Evolutionary conservation across 1,139 yeast genomes (phyloP).

Genomic region (Pichia sp.): DNA sequence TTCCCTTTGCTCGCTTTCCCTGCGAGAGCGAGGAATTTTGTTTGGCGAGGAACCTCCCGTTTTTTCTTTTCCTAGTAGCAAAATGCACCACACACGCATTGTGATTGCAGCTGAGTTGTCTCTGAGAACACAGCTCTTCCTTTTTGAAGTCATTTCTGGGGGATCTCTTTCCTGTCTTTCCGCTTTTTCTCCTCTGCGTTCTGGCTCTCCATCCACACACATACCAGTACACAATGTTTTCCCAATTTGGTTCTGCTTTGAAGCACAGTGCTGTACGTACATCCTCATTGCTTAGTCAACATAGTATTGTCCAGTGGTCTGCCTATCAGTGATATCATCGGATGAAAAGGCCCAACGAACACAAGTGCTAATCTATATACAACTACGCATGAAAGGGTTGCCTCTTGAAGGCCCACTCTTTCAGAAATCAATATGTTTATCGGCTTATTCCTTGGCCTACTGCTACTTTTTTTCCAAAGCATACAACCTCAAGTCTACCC

Average conservation of each 20-base stretch:
- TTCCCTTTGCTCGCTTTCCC: background rate
- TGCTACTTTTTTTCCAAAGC: too few species aligned
- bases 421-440: too few species aligned
- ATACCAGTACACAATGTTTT: slow-evolving; percentile 28
- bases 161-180: background rate
- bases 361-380: too few species aligned
- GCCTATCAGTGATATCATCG: too few species aligned
- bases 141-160: background rate
- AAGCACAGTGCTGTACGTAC: slow-evolving; percentile 34
- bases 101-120: background rate
- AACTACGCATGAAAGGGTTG: too few species aligned
- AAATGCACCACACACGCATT: background rate
- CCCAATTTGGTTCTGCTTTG: slow-evolving; percentile 33
- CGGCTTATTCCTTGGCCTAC: too few species aligned
- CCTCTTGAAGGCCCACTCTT: too few species aligned
- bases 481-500: too few species aligned
- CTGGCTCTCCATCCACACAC: slow-evolving; percentile 4
- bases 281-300: background rate
- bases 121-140: background rate
- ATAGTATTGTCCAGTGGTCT: too few species aligned
- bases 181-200: background rate
- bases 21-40: background rate
- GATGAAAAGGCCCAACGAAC: too few species aligned
- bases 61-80: background rate
- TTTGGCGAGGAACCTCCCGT: background rate